Conservation (phyloP, 2,329 filamentous ascomycete genomes). For the Lithohypha guttulata region DNA sequence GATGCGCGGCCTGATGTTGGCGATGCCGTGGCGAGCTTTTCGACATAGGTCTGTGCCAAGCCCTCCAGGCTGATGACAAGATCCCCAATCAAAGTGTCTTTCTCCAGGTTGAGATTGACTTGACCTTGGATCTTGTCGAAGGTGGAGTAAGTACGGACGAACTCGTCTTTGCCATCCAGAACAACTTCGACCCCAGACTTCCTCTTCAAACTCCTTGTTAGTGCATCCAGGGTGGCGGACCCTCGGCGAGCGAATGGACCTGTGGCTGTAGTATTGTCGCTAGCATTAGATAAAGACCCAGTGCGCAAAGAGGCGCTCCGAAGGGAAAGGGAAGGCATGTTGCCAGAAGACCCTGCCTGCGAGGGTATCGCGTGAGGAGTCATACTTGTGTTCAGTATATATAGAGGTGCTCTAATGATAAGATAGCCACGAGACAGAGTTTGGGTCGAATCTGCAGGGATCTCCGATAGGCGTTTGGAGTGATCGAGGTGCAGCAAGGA, state of each 20-base stretch:
- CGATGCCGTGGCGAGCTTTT: slow-evolving; percentile 42
- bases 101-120: slow-evolving; percentile 22
- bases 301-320: slow-evolving; percentile 7
- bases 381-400: background rate
- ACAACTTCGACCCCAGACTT: slow-evolving; percentile 22
- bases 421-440: background rate
- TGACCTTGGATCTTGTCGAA: slow-evolving; percentile 26
- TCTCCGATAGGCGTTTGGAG: slow-evolving; percentile 1
- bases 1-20: slow-evolving; percentile 44
- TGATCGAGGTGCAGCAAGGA: background rate
- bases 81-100: slow-evolving; percentile 24
- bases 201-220: slow-evolving; percentile 14
- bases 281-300: slow-evolving; percentile 11
- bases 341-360: slow-evolving; percentile 1
- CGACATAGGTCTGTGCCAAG: slow-evolving; percentile 31
- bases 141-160: slow-evolving; percentile 25
- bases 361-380: background rate
- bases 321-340: slow-evolving; percentile 3
- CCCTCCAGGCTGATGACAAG: slow-evolving; percentile 26
- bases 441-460: background rate
- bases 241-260: slow-evolving; percentile 11
- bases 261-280: background rate
- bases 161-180: slow-evolving; percentile 18
- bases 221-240: slow-evolving; percentile 16
- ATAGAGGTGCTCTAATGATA: slow-evolving; percentile 5